phyloP scores from a whole-genome alignment of 345 rosid genomes.

The Populus ilicifolia region DNA sequence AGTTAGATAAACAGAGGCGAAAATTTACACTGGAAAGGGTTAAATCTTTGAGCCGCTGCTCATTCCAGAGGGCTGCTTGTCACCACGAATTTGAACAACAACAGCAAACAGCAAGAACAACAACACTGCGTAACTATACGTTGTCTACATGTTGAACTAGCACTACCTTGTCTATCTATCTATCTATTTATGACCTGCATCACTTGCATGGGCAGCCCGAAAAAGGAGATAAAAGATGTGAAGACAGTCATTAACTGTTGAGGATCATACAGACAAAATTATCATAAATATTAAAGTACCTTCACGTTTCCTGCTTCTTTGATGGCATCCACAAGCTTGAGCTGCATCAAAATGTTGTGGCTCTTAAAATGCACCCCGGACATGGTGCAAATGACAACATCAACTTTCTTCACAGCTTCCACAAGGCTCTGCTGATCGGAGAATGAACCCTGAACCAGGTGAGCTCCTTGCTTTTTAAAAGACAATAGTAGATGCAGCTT shows the following conservation, averaged over 20 bases:
- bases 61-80: neutral
- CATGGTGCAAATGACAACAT: conserved; percentile 59
- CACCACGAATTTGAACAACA: too few species aligned
- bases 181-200: neutral
- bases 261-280: neutral
- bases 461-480: conserved; percentile 56
- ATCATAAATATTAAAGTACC: conserved; percentile 22
- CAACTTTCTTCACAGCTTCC: conserved; percentile 46
- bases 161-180: too few species aligned
- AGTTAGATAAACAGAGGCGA: neutral
- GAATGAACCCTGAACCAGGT: conserved; percentile 43
- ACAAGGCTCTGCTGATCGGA: conserved; percentile 45
- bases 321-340: conserved; percentile 60
- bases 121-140: too few species aligned
- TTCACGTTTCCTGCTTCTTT: conserved; percentile 61
- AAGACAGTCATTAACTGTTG: neutral
- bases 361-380: conserved; percentile 59
- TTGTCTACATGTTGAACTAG: too few species aligned
- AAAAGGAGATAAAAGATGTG: neutral
- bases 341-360: conserved; percentile 54
- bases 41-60: neutral
- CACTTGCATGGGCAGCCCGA: neutral
- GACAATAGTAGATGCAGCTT: conserved; percentile 49
- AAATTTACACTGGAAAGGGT: neutral
- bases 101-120: neutral